Conservation (phyloP, 2,329 filamentous ascomycete species). For the Aureobasidium lini region DNA sequence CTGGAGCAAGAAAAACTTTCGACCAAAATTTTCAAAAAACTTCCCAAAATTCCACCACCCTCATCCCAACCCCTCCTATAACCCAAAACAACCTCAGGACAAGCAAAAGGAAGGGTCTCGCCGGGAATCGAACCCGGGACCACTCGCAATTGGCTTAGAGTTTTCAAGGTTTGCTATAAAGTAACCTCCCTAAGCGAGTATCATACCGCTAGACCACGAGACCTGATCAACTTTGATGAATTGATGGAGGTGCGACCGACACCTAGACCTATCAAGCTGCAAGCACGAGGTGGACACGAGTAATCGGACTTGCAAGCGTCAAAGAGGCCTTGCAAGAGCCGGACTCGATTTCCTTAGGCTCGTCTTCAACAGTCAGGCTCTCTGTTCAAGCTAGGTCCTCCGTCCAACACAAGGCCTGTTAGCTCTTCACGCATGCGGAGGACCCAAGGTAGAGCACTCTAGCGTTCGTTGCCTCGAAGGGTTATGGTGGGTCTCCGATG, state of each 20-base stretch:
- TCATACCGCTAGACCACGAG: conserved; percentile 13
- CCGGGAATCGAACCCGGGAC: conserved; percentile 13
- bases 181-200: conserved; percentile 11
- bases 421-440: too few relatives aligned
- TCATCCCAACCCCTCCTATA: background rate
- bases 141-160: conserved; percentile 10
- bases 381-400: too few relatives aligned
- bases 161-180: background rate
- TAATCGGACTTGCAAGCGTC: background rate
- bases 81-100: background rate
- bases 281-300: background rate
- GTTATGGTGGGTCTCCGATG: too few relatives aligned
- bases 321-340: background rate
- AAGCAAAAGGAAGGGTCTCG: conserved; percentile 7
- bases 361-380: too few relatives aligned
- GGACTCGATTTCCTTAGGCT: background rate
- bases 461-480: too few relatives aligned
- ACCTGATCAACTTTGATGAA: background rate
- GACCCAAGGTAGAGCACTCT: too few relatives aligned
- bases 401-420: too few relatives aligned
- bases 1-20: too few relatives aligned
- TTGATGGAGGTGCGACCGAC: background rate
- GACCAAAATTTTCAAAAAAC: background rate
- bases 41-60: background rate
- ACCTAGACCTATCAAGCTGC: background rate